Percentiles rank a stretch among this genome's conserved stretches.
These are phyloP conservation scores for Debaryomyces robertsiae DNA, from an alignment of 1,139 yeast species.

Conservation along the genomic window DNA sequence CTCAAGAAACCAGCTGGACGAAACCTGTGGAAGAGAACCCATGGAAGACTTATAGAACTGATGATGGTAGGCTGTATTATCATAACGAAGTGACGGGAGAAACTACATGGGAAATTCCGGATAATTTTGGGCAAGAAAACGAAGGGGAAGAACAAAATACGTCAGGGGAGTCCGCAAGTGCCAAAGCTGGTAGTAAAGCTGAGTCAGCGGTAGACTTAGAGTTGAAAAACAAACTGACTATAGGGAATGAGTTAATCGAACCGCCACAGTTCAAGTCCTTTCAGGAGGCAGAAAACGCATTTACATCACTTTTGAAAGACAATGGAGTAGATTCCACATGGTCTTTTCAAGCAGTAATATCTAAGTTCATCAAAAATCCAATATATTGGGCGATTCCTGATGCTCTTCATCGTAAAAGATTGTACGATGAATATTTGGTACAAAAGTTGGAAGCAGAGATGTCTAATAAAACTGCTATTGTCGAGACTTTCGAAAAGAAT, in stretches of 20 bases:
- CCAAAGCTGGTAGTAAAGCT: constrained; percentile 13
- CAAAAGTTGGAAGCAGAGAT: constrained; percentile 58
- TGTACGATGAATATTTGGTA: constrained; percentile 66
- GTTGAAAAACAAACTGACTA: constrained; percentile 15
- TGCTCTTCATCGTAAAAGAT: constrained; percentile 58
- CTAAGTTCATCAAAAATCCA: constrained; percentile 57
- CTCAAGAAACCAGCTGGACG: constrained; percentile 81
- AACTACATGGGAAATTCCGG: constrained; percentile 83
- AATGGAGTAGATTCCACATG: constrained; percentile 68
- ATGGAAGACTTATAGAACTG: constrained; percentile 72
- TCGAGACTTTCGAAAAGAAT: constrained; percentile 56
- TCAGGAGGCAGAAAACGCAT: constrained; percentile 47
- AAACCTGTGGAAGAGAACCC: constrained; percentile 58
- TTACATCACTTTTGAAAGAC: constrained; percentile 54
- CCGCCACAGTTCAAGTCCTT: constrained; percentile 21
- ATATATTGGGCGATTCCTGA: constrained; percentile 72
- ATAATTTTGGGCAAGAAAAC: constrained; percentile 27
- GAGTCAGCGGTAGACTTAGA: constrained; percentile 17
- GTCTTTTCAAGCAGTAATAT: constrained; percentile 72
- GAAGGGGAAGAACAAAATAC: constrained; percentile 1
- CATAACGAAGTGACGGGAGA: constrained; percentile 65
- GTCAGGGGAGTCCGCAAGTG: constrained; percentile 1
- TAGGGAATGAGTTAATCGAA: constrained; percentile 16
- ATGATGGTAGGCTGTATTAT: constrained; percentile 74
- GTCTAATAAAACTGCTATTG: constrained; percentile 52